phyloP scores from a whole-genome alignment of 106 monocot species.

The Dendrobium huoshanense region DNA sequence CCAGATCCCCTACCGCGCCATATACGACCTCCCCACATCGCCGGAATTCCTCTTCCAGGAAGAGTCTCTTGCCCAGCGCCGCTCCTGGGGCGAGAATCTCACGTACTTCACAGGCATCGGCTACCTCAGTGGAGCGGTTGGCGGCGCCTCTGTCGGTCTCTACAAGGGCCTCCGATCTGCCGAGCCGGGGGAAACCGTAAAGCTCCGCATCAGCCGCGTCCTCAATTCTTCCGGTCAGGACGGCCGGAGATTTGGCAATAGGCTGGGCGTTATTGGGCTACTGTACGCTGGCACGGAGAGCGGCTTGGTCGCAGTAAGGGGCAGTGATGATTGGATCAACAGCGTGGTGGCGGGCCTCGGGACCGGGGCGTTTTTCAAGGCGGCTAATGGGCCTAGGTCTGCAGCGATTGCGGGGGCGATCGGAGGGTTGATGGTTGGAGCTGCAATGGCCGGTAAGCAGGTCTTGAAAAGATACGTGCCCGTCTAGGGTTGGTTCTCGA shows the following conservation, averaged over 20 bases:
- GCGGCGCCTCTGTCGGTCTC: slow-evolving; percentile 60
- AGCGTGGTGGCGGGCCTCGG: slow-evolving; percentile 70
- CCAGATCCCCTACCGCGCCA: slow-evolving; percentile 42
- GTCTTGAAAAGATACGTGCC: slow-evolving; percentile 68
- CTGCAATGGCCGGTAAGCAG: slow-evolving; percentile 64
- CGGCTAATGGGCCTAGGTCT: slow-evolving; percentile 62
- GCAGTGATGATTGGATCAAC: slow-evolving; percentile 70
- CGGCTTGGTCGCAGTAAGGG: slow-evolving; percentile 51
- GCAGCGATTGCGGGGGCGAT: slow-evolving; percentile 81
- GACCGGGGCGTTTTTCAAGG: slow-evolving; percentile 56
- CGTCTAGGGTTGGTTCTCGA: slow-evolving; percentile 21
- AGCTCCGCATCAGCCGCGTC: slow-evolving; percentile 60
- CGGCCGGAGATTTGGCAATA: slow-evolving; percentile 60
- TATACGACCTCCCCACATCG: slow-evolving; percentile 72
- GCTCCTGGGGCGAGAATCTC: slow-evolving; percentile 87
- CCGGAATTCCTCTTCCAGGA: slow-evolving; percentile 92
- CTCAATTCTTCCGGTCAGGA: slow-evolving; percentile 62
- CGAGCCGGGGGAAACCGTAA: slow-evolving; percentile 55
- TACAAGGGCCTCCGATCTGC: slow-evolving; percentile 29
- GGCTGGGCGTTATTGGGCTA: slow-evolving; percentile 65
- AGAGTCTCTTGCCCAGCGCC: slow-evolving; percentile 63
- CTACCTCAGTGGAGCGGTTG: slow-evolving; percentile 54
- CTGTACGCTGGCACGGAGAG: slow-evolving; percentile 84
- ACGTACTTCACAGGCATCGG: slow-evolving; percentile 87
- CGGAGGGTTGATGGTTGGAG: slow-evolving; percentile 64